Evolutionary conservation across 176 grass and related monocot genomes (phyloP).

Genomic region (Saccharum officinarum): DNA sequence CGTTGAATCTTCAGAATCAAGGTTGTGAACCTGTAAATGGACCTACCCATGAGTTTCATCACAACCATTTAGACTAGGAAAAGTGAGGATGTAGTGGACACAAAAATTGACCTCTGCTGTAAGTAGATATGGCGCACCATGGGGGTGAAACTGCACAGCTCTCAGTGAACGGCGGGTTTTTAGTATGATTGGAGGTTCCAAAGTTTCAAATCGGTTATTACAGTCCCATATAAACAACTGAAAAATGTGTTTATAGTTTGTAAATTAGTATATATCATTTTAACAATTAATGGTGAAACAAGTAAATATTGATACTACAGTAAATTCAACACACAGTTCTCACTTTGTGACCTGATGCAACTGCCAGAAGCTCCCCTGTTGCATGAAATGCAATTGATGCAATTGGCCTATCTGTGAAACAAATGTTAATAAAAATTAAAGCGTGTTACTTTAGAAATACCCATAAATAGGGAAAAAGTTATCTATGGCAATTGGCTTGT

Average conservation of each 20-base stretch:
- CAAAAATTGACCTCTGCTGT: constrained; percentile 76
- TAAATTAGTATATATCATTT: constrained; percentile 18
- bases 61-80: background rate
- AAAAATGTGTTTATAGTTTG: constrained; percentile 5
- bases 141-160: constrained; percentile 99
- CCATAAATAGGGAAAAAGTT: background rate
- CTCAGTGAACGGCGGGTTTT: constrained; percentile 93
- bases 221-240: constrained; percentile 98
- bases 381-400: constrained; percentile 99
- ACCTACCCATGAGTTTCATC: constrained; percentile 23
- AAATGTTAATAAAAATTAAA: constrained; percentile 25
- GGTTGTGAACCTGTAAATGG: constrained; percentile 86
- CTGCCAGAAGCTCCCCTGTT: constrained; percentile 89
- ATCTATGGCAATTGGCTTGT: background rate
- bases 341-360: constrained; percentile 99
- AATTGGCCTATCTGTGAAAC: constrained; percentile 83
- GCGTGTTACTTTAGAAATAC: constrained; percentile 28
- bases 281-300: background rate
- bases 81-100: background rate
- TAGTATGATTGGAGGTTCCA: constrained; percentile 65
- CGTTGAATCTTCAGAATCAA: constrained; percentile 77
- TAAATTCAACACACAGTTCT: constrained; percentile 34
- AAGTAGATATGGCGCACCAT: constrained; percentile 83
- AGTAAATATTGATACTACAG: background rate
- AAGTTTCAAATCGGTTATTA: constrained; percentile 67